Conservation (phyloP, 1,284 basidiomycete genomes). For the Irpex rosettiformis region DNA sequence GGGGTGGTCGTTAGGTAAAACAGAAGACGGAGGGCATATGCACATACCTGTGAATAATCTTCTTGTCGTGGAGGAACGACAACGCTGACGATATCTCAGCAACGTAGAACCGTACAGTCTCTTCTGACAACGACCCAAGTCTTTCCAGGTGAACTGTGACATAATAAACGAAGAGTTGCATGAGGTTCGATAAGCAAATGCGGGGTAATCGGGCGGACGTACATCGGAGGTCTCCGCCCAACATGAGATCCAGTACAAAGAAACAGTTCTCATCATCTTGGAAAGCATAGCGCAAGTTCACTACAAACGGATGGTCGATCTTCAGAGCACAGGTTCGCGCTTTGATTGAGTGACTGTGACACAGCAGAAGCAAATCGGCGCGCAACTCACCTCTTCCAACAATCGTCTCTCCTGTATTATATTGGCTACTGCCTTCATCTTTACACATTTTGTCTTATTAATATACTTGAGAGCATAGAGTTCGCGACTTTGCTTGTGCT, state of each 20-base stretch:
- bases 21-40: constrained; percentile 9
- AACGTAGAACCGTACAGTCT: constrained; percentile 86
- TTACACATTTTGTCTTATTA: constrained; percentile 96
- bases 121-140: constrained; percentile 78
- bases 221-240: constrained; percentile 96
- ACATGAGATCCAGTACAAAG: constrained; percentile 97
- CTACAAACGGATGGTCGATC: constrained; percentile 96
- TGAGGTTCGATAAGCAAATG: constrained; percentile 23
- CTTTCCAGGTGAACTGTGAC: constrained; percentile 88
- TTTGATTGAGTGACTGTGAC: neutral
- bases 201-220: constrained; percentile 31
- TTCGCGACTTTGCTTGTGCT: constrained; percentile 95
- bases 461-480: constrained; percentile 99
- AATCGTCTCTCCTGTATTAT: constrained; percentile 93
- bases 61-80: constrained; percentile 88
- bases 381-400: constrained; percentile 76
- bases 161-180: constrained; percentile 6
- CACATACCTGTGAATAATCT: constrained; percentile 90
- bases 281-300: constrained; percentile 96
- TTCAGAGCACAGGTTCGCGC: constrained; percentile 28
- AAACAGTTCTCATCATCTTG: constrained; percentile 99
- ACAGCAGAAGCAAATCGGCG: neutral
- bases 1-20: constrained; percentile 32
- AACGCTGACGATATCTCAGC: constrained; percentile 89
- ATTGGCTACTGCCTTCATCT: constrained; percentile 97